Evolutionary conservation across 225 moss, liverwort and hornwort genomes (phyloP), one percentile per base, ranked within the genome.

Genomic region (Sphagnum contortum): DNA sequence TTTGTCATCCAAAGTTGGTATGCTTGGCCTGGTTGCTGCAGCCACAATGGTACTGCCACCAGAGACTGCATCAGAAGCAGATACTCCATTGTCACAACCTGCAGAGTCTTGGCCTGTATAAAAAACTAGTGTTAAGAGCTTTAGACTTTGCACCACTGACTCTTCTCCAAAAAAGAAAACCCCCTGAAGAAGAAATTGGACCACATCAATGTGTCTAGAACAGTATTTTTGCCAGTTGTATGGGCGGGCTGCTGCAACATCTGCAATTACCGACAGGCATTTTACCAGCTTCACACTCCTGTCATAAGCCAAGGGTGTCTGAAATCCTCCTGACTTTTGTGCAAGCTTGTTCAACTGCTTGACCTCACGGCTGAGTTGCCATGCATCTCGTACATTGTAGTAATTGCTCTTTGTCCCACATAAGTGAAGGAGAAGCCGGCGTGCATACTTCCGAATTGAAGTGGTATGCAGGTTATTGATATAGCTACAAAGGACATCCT

Each of bases 221-320:
- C 98, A 93, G 71, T 93, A 93, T 69, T 99, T 99, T 76, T 99
- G 98, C 98, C 98, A 99, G 76, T 93, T 99, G 57, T 93, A 87
- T 63, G 98, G 98, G 67, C 98, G 79, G 45, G 98, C 85, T 66
- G 85, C 86, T 45, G 98, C 93, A 59, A 99, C 98, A 66, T 99
- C 98, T 48, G 86, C 91, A 64, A 99, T 86, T 11, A 80, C 79
- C 62, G 91, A 82, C 67, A 99, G 74, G 70, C 89, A 99, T 62
- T 91, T 93, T 52, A 99, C 90, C 69, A 99, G 68, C 73, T 99
- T 99, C 70, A 93, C 91, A 66, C 98, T 99, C 71, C 79, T 86
- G 65, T 99, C 98, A 73, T 93, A 99, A 2, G 82, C 77, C 61
- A 99, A 85, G 7, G 91, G 87, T 71, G 81, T 77, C 72, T 87